These are phyloP conservation scores for Ceriops zippeliana DNA, from an alignment of 345 rosid genomes.

Conservation along the genomic window DNA sequence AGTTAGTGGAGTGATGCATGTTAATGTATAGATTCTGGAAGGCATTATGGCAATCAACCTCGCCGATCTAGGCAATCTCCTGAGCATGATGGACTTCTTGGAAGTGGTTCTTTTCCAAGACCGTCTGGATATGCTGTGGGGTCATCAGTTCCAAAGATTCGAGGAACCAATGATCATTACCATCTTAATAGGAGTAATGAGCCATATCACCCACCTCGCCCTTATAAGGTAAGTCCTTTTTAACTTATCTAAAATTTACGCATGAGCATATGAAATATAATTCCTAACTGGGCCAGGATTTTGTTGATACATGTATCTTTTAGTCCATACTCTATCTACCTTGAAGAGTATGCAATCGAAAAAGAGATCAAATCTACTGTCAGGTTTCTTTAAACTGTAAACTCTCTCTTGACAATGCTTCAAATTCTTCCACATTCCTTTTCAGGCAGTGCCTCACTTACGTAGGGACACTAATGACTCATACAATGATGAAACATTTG, in stretches of 20 bases:
- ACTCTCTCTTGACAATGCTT: not conserved
- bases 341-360: not conserved
- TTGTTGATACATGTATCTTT: not conserved
- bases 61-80: slow-evolving; percentile 77
- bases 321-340: not conserved
- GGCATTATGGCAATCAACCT: slow-evolving; percentile 62
- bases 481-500: slow-evolving; percentile 86
- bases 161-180: slow-evolving; percentile 50
- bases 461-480: slow-evolving; percentile 74
- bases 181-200: slow-evolving; percentile 64
- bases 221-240: slow-evolving; percentile 63
- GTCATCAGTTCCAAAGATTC: slow-evolving; percentile 55
- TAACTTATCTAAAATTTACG: not conserved
- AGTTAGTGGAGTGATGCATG: slow-evolving; percentile 5
- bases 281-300: not conserved
- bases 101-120: slow-evolving; percentile 90
- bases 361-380: not conserved
- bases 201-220: slow-evolving; percentile 95
- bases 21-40: slow-evolving; percentile 55
- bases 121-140: slow-evolving; percentile 67
- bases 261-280: not conserved
- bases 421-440: slow-evolving; percentile 10
- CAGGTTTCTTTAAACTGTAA: not conserved
- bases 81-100: slow-evolving; percentile 97
- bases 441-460: slow-evolving; percentile 69